Base-by-base conservation (phyloP, 176 grass and related monocot species). In the Ampelocalamus luodianensis region DNA sequence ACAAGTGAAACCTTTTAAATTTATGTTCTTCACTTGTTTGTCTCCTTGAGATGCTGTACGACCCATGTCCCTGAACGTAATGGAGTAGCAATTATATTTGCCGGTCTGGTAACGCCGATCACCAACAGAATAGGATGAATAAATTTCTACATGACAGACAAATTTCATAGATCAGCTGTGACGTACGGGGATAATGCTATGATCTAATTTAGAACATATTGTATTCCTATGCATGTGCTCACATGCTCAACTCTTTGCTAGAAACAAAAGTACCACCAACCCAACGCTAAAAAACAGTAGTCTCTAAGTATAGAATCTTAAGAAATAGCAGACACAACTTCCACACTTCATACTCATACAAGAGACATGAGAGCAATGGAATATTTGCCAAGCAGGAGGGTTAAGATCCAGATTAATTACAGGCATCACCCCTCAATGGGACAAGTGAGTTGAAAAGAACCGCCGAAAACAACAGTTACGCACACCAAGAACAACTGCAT, bases 331-430 rank as follows among this genome's bases (percentile, higher is more conserved):
- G 45, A 6, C 8, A 32, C 46, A n/a, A 18, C 27, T 56, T 22
- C 44, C 14, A 65, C 22, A 73, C 8, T 34, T 77, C 32, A 81
- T 34, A 85, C 56, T 86, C 29, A 37, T 60, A 54, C 65, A 71
- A 26, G 62, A 42, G 18, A 29, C 72, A 67, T 67, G 75, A 12
- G 17, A 5, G 26, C 74, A 74, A 80, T 13, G 50, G 45, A 68
- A 58, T 68, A 79, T 90, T 87, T 61, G 42, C 8, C 68, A 75
- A 68, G 50, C 70, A 77, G 69, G 24, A 70, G 68, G 75, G 63
- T 86, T 79, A 84, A 83, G 68, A 84, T 91, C 12, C 80, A 80
- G 44, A 91, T 68, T 91, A 91, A 87, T 91, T 87, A 91, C 89
- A 84, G 80, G 63, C 76, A 84, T 80, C 89, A 75, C 68, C 75